Base-by-base conservation (phyloP, 2,329 filamentous ascomycete genomes). In the Ceratocystis colombiana region DNA sequence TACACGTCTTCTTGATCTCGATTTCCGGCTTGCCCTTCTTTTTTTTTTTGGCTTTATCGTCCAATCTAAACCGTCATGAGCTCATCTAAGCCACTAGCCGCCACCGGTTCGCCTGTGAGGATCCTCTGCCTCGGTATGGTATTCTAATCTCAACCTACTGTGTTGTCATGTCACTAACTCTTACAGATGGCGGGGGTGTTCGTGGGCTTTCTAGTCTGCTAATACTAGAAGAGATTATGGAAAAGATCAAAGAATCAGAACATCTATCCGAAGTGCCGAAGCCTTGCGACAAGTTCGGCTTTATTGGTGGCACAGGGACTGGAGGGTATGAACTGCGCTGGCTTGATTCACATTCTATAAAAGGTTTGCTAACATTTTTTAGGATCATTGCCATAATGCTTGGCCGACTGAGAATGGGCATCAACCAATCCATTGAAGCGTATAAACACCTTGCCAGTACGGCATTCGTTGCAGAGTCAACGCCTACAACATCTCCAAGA, bases 231-330 rank as follows among this genome's bases (percentile, higher is more conserved):
- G 57, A 67, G 10, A 68, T 73, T 17, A 73, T 73, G 71, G 64
- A 69, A 33, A 66, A 68, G n/a, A 61, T 73, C 1, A 55, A 67
- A 30, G 33, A 68, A 1, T 50, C 50, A 30, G 64, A 66, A 12
- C 64, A 68, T 10, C 69, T 71, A 2, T 37, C 65, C 20, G 46
- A 70, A 25, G 33, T 69, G 2, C 72, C 71, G 2, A 69, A 48
- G 45, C 72, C 72, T 28, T 71, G 71, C 59, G 71, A 73, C 22
- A 65, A 69, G 33, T 74, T 73, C 63, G 69, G 73, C 20, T 64
- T 73, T 7, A 72, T 73, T 55, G 72, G 71, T 50, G 72, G 72
- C 20, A 74, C 72, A 30, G 72, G 72, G 62, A 73, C 72, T 1
- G 71, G 72, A 55, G 71, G 71, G 71, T 72, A 64, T 28, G 66